Conservation (phyloP, 805 yeast genomes). For the Nakazawaea ernobii region DNA sequence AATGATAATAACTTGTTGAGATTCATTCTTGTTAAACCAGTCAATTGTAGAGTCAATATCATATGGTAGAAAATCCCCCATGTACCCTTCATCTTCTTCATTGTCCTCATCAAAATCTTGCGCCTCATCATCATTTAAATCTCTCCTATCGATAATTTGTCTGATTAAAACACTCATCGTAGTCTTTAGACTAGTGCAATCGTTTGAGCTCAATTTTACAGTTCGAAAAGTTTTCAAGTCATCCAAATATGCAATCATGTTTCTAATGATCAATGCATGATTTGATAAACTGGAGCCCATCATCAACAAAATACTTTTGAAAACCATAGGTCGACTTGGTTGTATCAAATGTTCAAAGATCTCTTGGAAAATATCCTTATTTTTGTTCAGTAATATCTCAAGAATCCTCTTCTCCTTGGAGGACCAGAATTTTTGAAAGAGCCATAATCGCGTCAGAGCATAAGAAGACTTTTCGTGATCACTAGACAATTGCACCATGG, state of each 20-base stretch:
- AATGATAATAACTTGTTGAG: conserved; percentile 18
- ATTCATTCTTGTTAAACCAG: conserved; percentile 7
- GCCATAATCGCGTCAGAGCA: conserved; percentile 32
- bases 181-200: conserved; percentile 30
- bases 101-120: conserved; percentile 15
- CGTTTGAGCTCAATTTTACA: conserved; percentile 29
- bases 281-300: conserved; percentile 39
- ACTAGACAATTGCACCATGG: conserved; percentile 36
- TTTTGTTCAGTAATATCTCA: conserved; percentile 24
- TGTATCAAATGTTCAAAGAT: conserved; percentile 20
- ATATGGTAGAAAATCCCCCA: conserved; percentile 12
- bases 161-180: conserved; percentile 29
- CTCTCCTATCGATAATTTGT: conserved; percentile 17
- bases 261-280: conserved; percentile 28
- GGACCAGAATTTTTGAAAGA: conserved; percentile 34
- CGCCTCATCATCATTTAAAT: conserved; percentile 6
- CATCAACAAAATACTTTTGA: conserved; percentile 31
- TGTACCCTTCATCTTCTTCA: conserved; percentile 12
- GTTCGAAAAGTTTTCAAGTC: conserved; percentile 16
- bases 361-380: conserved; percentile 28
- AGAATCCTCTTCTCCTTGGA: conserved; percentile 25
- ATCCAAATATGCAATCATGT: conserved; percentile 17
- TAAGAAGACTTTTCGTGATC: conserved; percentile 37
- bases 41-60: conserved; percentile 23
- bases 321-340: conserved; percentile 12